Evolutionary conservation across 2,329 filamentous ascomycete genomes (phyloP).

Genomic region (Aspergillus unguis): DNA sequence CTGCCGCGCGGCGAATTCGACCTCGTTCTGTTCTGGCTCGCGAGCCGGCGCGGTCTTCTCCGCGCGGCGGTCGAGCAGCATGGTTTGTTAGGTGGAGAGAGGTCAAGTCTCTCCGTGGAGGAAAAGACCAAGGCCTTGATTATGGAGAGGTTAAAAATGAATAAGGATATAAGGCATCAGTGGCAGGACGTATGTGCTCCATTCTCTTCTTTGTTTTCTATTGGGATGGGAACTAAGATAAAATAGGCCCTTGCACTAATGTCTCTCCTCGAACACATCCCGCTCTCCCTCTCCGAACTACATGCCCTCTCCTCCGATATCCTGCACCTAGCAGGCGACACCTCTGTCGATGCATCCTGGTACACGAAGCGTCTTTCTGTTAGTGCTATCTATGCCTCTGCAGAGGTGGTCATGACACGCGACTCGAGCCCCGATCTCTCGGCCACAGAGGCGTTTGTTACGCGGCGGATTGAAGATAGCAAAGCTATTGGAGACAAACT

Average conservation of each 20-base stretch:
- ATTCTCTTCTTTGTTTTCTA: constrained; percentile 9
- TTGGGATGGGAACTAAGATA: not conserved
- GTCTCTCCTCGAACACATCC: constrained; percentile 76
- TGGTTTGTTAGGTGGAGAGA: constrained; percentile 21
- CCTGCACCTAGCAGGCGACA: constrained; percentile 79
- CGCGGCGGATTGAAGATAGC: constrained; percentile 69
- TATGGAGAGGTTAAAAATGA: constrained; percentile 73
- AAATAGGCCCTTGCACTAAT: constrained; percentile 79
- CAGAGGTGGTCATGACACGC: constrained; percentile 92
- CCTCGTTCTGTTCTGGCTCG: constrained; percentile 59
- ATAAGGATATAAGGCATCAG: constrained; percentile 66
- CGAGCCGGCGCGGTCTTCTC: constrained; percentile 38
- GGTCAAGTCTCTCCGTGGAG: constrained; percentile 46
- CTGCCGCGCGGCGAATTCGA: constrained; percentile 77
- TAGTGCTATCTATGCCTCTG: constrained; percentile 67
- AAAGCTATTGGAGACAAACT: constrained; percentile 61
- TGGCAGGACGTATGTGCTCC: constrained; percentile 75
- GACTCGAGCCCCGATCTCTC: constrained; percentile 69
- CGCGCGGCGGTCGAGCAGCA: constrained; percentile 33
- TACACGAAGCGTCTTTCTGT: constrained; percentile 69
- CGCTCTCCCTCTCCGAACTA: constrained; percentile 73
- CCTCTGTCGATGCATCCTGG: constrained; percentile 79
- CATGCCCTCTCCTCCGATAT: constrained; percentile 86
- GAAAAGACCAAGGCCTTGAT: constrained; percentile 68
- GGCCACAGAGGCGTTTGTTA: constrained; percentile 77